These are phyloP conservation scores for Pseudevernia furfuracea DNA, from an alignment of 495 filamentous ascomycete genomes.

Conservation along the genomic window DNA sequence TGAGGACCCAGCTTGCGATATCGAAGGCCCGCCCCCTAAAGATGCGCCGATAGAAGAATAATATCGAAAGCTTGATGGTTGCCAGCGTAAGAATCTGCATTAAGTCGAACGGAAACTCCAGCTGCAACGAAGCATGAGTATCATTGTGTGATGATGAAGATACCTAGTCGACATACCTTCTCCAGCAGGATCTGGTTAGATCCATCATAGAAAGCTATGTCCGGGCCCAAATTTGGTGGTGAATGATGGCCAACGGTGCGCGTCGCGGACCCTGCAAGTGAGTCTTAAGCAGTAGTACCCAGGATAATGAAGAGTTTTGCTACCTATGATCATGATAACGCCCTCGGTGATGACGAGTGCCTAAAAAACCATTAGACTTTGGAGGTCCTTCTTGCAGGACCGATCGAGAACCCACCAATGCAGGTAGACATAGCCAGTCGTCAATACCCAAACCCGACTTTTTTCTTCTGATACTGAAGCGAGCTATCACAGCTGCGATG, in stretches of 20 bases:
- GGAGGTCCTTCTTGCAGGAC: background rate
- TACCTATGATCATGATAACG: constrained; percentile 1
- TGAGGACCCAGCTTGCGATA: constrained; percentile 11
- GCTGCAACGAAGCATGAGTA: background rate
- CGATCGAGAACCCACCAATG: constrained; percentile 1
- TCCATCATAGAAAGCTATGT: background rate
- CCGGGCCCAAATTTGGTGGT: background rate
- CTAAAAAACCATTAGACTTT: background rate
- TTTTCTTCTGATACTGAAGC: background rate
- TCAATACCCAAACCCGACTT: background rate
- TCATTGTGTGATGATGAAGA: background rate
- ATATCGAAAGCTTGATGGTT: constrained; percentile 3
- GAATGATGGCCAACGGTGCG: background rate
- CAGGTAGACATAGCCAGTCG: constrained; percentile 4
- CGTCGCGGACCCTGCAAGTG: background rate
- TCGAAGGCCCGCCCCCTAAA: constrained; percentile 6
- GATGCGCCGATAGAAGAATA: constrained; percentile 11
- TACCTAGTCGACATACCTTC: background rate
- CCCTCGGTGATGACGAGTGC: background rate
- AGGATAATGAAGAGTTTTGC: background rate
- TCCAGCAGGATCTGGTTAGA: background rate
- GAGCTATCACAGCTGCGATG: background rate
- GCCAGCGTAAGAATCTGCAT: background rate
- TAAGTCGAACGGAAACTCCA: background rate
- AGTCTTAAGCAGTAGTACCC: background rate